phyloP scores from a whole-genome alignment of 352 stramenopile species.

The Globisporangium apiculatum region DNA sequence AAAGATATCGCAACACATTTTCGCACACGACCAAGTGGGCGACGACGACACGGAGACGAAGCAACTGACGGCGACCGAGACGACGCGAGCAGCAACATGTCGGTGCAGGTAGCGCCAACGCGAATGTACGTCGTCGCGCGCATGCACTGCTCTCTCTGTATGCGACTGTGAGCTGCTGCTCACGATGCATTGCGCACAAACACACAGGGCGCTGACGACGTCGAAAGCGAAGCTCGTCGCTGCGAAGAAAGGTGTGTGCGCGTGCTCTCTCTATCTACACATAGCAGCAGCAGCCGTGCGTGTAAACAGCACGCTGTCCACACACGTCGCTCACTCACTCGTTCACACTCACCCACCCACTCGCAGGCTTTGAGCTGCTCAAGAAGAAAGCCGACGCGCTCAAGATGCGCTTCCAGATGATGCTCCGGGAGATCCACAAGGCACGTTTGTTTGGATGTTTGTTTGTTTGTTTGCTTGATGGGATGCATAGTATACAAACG shows the following conservation, averaged over 20 bases:
- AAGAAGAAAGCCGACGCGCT: slow-evolving; percentile 99
- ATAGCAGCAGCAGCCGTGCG: not conserved
- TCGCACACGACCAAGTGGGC: too few species aligned
- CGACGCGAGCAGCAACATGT: slow-evolving; percentile 19
- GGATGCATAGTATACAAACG: not conserved
- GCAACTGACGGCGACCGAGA: not conserved
- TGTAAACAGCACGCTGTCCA: not conserved
- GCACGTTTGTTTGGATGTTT: slow-evolving; percentile 12
- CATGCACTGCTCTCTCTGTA: not conserved
- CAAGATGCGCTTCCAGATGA: slow-evolving; percentile 92
- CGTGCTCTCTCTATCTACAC: not conserved
- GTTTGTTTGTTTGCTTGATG: not conserved
- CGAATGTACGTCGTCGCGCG: slow-evolving; percentile 50
- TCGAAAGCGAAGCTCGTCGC: slow-evolving; percentile 80
- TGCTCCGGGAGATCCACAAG: slow-evolving; percentile 86
- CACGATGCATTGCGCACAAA: not conserved
- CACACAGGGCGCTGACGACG: slow-evolving; percentile 68
- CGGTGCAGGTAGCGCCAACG: slow-evolving; percentile 63
- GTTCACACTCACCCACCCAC: not conserved
- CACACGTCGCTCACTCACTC: slow-evolving; percentile 1
- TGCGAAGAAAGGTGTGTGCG: slow-evolving; percentile 72
- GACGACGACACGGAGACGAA: too few species aligned
- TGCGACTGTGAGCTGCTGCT: too few species aligned
- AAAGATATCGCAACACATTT: not conserved
- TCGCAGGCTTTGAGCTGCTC: slow-evolving; percentile 73